phyloP scores from a whole-genome alignment of 208 protist species.

The Acanthamoeba lenticulata region DNA sequence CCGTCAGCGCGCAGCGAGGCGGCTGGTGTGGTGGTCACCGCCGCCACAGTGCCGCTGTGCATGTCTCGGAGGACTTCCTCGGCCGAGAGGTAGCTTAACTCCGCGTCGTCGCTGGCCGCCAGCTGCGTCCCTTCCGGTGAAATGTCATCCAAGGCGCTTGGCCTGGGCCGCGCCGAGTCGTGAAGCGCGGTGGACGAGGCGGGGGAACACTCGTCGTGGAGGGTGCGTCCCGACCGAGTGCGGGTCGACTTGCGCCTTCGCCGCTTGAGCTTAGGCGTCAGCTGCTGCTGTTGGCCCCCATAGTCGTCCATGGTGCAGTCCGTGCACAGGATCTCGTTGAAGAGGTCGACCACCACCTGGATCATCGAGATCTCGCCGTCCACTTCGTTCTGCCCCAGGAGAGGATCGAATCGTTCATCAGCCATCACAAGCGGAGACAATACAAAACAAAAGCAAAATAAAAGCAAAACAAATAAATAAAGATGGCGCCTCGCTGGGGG shows the following conservation, averaged over 20 bases:
- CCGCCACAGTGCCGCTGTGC: too few species aligned
- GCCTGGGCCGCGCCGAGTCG: too few species aligned
- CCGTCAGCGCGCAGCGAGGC: background rate
- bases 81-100: background rate
- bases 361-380: slow-evolving; percentile 41
- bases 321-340: slow-evolving; percentile 48
- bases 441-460: background rate
- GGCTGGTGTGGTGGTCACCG: background rate
- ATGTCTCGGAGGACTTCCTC: background rate
- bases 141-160: background rate
- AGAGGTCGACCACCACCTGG: slow-evolving; percentile 45
- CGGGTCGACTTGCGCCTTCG: background rate
- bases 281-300: background rate
- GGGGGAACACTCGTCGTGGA: too few species aligned
- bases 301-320: background rate
- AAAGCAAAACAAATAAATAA: background rate
- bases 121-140: too few species aligned
- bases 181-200: too few species aligned
- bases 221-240: background rate
- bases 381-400: background rate
- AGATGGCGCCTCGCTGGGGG: background rate
- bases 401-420: background rate
- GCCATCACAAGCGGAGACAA: background rate
- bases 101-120: too few species aligned
- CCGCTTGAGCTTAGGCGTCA: background rate